Evolutionary conservation across 805 yeast genomes (phyloP), one percentile per base, ranked within the genome.

Genomic region (Yarrowia deformans): DNA sequence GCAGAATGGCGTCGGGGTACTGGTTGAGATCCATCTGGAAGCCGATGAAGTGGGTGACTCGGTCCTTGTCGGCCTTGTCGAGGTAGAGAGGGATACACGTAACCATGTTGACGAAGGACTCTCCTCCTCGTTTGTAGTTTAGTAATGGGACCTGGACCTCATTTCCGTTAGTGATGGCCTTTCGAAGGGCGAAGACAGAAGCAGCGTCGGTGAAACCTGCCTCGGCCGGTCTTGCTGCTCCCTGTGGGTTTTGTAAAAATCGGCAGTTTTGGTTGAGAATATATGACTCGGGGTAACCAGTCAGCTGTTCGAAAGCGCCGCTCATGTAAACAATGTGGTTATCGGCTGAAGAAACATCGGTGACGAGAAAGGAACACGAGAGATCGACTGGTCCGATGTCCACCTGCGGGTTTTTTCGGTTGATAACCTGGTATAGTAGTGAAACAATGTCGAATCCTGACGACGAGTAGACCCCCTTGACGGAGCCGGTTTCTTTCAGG

Each of bases 11-110:
- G 16, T 63, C 67, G n/a, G 67, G 67, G 46, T 48, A 63, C 67
- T 63, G 67, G 67, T 63, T 63, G 55, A 63, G 56, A 9, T 63
- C 67, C 54, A 49, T 63, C 39, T 63, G 67, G 56, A 63, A 63
- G 13, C 67, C 67, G 39, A 63, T 63, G 29, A 48, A 63, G 18
- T 63, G 67, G 46, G 67, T 48, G n/a, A 63, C 56, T 23, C 56
- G 46, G 29, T 63, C 56, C 16, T 12, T 5, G 56, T 46, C 56
- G 1, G 39, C 10, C 56, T 46, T 46, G 46, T 63, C 67, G 37
- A 63, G 56, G 29, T 23, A 39, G 6, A 63, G 19, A 2, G 67
- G 67, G 18, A 63, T 63, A 14, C 67, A 63, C 1, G 67, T 63
- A 18, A 63, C 67, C 67, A 63, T 63, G 35, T 63, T 63, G 23